A percentile compares a stretch with the other conserved stretches of the same genome.
These are phyloP conservation scores for Nepenthes gracilis DNA, from an alignment of 148 eudicot species.

Conservation along the genomic window DNA sequence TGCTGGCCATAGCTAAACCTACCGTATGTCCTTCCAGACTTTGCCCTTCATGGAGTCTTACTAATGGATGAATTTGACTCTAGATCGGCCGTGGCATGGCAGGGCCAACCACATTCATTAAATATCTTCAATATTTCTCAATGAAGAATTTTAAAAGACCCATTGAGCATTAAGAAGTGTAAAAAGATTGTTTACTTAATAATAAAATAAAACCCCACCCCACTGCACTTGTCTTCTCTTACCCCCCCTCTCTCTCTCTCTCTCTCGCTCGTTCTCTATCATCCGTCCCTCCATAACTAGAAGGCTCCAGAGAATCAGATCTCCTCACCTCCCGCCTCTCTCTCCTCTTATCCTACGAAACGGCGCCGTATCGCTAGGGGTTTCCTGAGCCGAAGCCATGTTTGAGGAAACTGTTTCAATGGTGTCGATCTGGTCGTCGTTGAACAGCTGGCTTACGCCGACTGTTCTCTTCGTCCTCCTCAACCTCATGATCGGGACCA, in stretches of 20 bases:
- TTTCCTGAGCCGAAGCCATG: constrained; percentile 18
- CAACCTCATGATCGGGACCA: constrained; percentile 69
- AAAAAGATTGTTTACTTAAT: no score
- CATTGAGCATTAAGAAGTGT: no score
- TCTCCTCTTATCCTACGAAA: neutral
- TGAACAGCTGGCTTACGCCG: constrained; percentile 77
- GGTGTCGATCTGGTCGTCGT: constrained; percentile 56
- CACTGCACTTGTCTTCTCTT: no score
- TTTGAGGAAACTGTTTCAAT: constrained; percentile 43
- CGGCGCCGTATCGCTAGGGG: neutral
- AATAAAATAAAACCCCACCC: no score
- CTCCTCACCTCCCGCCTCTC: neutral
- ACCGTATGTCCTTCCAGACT: no score
- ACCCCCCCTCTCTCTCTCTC: neutral
- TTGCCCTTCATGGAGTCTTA: no score
- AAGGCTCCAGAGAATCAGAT: neutral
- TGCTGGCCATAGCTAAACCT: no score
- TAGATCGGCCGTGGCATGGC: no score
- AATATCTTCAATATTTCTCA: no score
- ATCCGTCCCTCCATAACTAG: neutral
- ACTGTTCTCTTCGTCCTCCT: constrained; percentile 63
- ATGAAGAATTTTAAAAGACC: no score
- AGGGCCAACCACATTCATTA: no score
- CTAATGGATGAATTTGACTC: no score
- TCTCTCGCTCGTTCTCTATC: constrained; percentile 11